Percentiles rank a stretch among this genome's conserved stretches.
Conservation (phyloP, 352 stramenopile genomes). For the Thraustochytrium sp. region DNA sequence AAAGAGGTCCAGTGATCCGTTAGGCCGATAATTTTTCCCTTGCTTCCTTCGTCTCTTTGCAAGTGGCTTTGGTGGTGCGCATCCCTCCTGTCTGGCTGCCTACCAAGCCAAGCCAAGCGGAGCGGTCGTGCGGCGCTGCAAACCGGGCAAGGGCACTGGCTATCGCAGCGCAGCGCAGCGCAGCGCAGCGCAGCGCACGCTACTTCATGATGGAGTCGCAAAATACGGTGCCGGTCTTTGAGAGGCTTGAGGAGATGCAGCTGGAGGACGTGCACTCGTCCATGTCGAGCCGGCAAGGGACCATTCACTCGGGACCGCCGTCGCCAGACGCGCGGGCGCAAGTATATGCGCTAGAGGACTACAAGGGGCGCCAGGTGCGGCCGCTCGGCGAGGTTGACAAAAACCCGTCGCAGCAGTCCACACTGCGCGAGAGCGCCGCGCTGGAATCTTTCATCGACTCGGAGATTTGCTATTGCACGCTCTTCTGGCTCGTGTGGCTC, state of each 20-base stretch:
- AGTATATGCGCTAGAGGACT: neutral
- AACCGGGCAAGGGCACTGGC: too few species aligned
- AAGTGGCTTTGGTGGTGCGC: too few species aligned
- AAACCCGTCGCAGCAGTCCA: neutral
- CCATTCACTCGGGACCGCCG: too few species aligned
- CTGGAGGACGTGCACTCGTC: slow-evolving; percentile 1
- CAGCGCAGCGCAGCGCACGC: too few species aligned
- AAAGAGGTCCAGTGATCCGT: neutral
- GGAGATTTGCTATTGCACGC: neutral
- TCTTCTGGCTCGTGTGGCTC: slow-evolving; percentile 26
- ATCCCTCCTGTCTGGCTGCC: too few species aligned
- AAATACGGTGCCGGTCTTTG: neutral
- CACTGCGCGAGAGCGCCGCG: neutral
- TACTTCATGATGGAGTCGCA: too few species aligned
- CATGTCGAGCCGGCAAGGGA: neutral
- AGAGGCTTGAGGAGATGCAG: neutral
- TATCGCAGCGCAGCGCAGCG: too few species aligned
- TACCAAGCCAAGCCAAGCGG: too few species aligned
- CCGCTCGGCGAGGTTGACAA: neutral
- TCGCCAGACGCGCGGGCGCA: too few species aligned
- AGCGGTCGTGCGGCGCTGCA: too few species aligned
- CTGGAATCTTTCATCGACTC: neutral
- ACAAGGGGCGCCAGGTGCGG: neutral
- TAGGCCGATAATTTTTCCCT: neutral
- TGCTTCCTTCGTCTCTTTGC: neutral